Base-by-base conservation (phyloP, 2,329 filamentous ascomycete species). In the Claviceps fusiformis region DNA sequence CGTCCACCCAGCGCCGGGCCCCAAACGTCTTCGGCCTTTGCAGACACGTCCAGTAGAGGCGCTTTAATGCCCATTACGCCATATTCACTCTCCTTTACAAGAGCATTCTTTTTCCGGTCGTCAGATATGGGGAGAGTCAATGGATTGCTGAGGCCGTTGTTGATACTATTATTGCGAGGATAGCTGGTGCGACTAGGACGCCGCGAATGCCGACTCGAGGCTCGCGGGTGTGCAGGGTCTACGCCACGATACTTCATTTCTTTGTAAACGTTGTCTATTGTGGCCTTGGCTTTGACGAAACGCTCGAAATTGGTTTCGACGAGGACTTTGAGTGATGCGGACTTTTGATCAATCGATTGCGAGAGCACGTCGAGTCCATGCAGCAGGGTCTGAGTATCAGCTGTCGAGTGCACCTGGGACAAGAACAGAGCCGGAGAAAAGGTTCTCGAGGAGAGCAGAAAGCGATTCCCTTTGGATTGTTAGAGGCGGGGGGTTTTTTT, bases 301-400 rank as follows among this genome's bases (percentile, higher is more conserved):
- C 92, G 86, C 71, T 98, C 95, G 67, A 98, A 98, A 68, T 98
- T 98, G 60, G 89, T 92, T 70, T 98, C 93, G 29, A 98, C 93
- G 19, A 98, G 79, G 11, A 95, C 87, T 68, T 98, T 98, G 58
- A 98, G 79, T 4, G 91, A 96, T 0, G 92, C 93, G 0, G 92
- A 96, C 70, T 98, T 98, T 71, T 97, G 89, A 64, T 97, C 93
- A 64, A 98, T 98, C 0, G 92, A 96, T 58, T 82, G 81, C 19
- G 90, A 93, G 24, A 98, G 80, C 57, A 87, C 84, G 61, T 95
- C 87, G 24, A 98, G 80, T 3, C 93, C 95, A 51, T 81, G 77
- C 13, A 95, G 76, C 1, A 98, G 76, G 49, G 84, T 82, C 62
- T 89, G 81, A 0, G 91, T 95, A 55, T 92, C 90, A 54, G 87